Conservation (phyloP, 1,284 basidiomycete genomes). For the Trichosporon inkin region DNA sequence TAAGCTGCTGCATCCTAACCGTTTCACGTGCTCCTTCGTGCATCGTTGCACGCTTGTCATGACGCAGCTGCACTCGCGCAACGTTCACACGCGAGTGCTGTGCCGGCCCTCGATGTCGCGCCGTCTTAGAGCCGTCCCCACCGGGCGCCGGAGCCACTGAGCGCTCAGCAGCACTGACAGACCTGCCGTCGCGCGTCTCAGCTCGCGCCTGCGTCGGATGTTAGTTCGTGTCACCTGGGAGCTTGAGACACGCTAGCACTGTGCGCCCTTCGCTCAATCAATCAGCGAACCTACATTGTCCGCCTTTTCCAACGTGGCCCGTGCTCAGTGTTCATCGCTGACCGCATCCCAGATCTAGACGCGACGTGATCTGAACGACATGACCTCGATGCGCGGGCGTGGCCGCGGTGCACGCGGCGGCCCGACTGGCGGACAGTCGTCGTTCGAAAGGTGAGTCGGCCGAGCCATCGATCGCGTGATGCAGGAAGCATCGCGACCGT, state of each 20-base stretch:
- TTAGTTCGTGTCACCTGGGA: too few species aligned
- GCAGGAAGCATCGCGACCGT: not conserved
- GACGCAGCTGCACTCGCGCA: too few species aligned
- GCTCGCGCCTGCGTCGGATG: too few species aligned
- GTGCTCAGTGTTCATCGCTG: not conserved
- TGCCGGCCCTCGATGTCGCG: too few species aligned
- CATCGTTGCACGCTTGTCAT: too few species aligned
- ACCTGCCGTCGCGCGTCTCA: too few species aligned
- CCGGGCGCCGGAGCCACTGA: too few species aligned
- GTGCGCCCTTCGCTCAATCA: not conserved
- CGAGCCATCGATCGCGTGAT: not conserved
- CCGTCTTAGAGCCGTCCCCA: too few species aligned
- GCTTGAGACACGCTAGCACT: not conserved
- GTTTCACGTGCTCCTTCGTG: too few species aligned
- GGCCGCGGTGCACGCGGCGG: slow-evolving; percentile 24
- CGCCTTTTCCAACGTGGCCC: not conserved
- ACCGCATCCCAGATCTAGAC: not conserved
- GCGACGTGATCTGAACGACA: slow-evolving; percentile 11
- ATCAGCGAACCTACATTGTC: not conserved
- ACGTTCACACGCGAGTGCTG: too few species aligned
- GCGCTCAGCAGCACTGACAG: too few species aligned
- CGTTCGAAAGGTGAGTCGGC: slow-evolving; percentile 7
- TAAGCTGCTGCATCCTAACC: too few species aligned
- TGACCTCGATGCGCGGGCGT: slow-evolving; percentile 26
- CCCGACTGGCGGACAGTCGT: slow-evolving; percentile 9